Evolutionary conservation across 176 grass and related monocot species (phyloP).

Genomic region (Carex pumila): DNA sequence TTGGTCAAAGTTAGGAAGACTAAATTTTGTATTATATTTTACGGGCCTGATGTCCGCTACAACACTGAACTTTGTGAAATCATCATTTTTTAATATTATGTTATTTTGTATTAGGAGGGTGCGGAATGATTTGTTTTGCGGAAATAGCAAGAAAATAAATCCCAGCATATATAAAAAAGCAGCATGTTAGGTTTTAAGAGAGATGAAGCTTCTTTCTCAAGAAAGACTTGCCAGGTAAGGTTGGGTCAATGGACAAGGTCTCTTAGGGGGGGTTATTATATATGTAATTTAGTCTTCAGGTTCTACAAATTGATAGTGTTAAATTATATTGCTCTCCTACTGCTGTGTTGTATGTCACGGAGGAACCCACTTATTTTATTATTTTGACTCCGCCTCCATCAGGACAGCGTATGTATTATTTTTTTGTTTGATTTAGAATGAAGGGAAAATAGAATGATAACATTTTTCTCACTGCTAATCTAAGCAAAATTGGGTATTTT

Average conservation of each 20-base stretch:
- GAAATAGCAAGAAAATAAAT: constrained; percentile 8
- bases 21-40: not conserved
- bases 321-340: not conserved
- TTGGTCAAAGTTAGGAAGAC: no score
- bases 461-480: not conserved
- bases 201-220: not conserved
- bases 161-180: constrained; percentile 15
- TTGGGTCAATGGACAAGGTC: not conserved
- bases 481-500: not conserved
- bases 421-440: not conserved
- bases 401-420: not conserved
- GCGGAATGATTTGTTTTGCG: not conserved
- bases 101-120: not conserved
- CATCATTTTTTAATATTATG: not conserved
- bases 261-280: not conserved
- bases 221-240: not conserved
- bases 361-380: not conserved
- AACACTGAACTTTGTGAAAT: not conserved
- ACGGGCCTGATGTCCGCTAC: not conserved
- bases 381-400: not conserved
- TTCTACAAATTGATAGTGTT: constrained; percentile 9
- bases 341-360: not conserved
- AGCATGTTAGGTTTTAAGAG: not conserved
- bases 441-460: not conserved
- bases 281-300: constrained; percentile 6